Conservation (phyloP, 768 basidiomycete genomes). For the Rubroboletus pulcherrimus region DNA sequence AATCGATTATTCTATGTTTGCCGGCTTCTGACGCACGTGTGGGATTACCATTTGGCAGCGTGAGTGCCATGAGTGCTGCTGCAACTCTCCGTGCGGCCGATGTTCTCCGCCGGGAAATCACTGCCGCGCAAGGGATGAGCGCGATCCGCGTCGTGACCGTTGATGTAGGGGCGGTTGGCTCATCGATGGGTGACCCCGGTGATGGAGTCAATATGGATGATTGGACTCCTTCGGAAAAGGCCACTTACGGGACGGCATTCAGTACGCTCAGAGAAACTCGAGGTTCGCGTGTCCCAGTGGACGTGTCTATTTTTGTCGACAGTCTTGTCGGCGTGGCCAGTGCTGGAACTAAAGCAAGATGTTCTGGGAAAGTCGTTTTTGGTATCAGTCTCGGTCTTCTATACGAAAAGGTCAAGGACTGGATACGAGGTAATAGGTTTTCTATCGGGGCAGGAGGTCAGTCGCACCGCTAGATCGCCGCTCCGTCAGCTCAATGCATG, state of each 20-base stretch:
- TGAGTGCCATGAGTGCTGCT: constrained; percentile 73
- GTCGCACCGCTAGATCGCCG: constrained; percentile 16
- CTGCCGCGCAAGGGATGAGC: constrained; percentile 62
- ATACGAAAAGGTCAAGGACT: constrained; percentile 43
- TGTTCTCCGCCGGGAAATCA: constrained; percentile 71
- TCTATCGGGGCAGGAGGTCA: constrained; percentile 78
- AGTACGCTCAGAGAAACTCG: constrained; percentile 42
- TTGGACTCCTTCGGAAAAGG: constrained; percentile 73
- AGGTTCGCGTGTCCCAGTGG: constrained; percentile 50
- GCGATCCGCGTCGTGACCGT: constrained; percentile 53
- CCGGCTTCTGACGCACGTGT: constrained; percentile 70
- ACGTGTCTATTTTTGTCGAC: constrained; percentile 55
- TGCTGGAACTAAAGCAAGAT: constrained; percentile 41
- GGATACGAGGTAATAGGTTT: constrained; percentile 64
- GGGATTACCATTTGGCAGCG: constrained; percentile 62
- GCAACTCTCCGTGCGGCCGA: constrained; percentile 69
- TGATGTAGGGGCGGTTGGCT: constrained; percentile 62
- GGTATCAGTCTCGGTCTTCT: constrained; percentile 42
- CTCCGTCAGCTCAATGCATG: constrained; percentile 7
- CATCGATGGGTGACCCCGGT: constrained; percentile 23
- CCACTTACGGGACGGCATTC: constrained; percentile 71
- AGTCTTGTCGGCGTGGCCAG: constrained; percentile 58
- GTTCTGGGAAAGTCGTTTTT: constrained; percentile 40
- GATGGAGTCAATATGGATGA: constrained; percentile 53
- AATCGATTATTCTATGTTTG: constrained; percentile 65